Conservation (phyloP, 495 filamentous ascomycete genomes). For the Tuber indicum region DNA sequence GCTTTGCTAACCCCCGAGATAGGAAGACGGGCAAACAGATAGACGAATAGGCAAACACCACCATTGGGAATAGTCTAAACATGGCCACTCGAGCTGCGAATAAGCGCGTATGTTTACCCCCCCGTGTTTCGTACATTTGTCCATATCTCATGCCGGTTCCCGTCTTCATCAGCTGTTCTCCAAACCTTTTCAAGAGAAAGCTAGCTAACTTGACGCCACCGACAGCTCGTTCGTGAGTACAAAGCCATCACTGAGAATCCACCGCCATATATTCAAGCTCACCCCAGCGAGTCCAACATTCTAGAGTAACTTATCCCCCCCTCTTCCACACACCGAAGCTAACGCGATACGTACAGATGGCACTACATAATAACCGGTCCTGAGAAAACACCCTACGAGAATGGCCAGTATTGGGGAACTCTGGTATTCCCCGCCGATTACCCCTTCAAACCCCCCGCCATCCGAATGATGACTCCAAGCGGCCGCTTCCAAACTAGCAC, state of each 20-base stretch:
- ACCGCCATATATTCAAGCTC: slow-evolving; percentile 85
- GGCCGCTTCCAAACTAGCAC: slow-evolving; percentile 91
- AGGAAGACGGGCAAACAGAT: background rate
- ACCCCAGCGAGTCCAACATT: slow-evolving; percentile 91
- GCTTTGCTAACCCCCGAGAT: background rate
- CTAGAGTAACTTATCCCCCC: slow-evolving; percentile 58
- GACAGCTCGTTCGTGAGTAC: slow-evolving; percentile 86
- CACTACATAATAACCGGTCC: slow-evolving; percentile 97
- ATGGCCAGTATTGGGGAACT: slow-evolving; percentile 97
- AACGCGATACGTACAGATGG: slow-evolving; percentile 58
- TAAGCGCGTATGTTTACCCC: slow-evolving; percentile 61
- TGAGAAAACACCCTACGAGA: slow-evolving; percentile 86
- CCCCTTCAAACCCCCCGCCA: slow-evolving; percentile 92
- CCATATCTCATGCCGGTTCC: background rate
- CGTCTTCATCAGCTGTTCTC: background rate
- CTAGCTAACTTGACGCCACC: slow-evolving; percentile 15
- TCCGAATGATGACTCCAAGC: slow-evolving; percentile 96
- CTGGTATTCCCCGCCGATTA: slow-evolving; percentile 93
- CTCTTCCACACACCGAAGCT: slow-evolving; percentile 6
- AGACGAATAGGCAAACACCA: background rate
- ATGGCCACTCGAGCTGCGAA: slow-evolving; percentile 82
- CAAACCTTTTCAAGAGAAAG: background rate
- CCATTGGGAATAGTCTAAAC: slow-evolving; percentile 5
- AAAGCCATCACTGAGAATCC: slow-evolving; percentile 84
- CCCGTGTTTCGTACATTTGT: slow-evolving; percentile 11